phyloP scores from a whole-genome alignment of 2,329 filamentous ascomycete species.

The Claviceps humidiphila region DNA sequence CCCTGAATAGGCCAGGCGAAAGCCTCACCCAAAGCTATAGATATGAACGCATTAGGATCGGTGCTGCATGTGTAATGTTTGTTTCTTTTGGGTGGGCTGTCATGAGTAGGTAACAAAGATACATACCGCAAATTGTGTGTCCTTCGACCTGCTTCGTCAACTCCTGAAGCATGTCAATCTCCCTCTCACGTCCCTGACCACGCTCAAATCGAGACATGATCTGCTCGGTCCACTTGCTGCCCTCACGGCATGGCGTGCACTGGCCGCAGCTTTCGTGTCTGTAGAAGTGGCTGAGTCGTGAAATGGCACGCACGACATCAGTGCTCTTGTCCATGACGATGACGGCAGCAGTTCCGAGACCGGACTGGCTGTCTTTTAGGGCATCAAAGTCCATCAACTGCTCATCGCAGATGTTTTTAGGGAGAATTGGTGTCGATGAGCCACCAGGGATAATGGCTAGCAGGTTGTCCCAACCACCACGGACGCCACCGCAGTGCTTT shows the following conservation, averaged over 20 bases:
- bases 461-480: constrained; percentile 95
- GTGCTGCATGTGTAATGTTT: background rate
- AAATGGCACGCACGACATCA: constrained; percentile 88
- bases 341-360: constrained; percentile 91
- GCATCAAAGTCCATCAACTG: constrained; percentile 99
- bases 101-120: background rate
- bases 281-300: constrained; percentile 90
- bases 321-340: constrained; percentile 99
- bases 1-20: constrained; percentile 98
- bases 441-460: constrained; percentile 91
- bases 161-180: constrained; percentile 99
- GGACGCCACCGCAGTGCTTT: constrained; percentile 93
- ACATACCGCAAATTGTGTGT: constrained; percentile 90
- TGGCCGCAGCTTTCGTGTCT: constrained; percentile 97
- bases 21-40: constrained; percentile 73
- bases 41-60: constrained; percentile 1
- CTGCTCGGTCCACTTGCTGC: constrained; percentile 97
- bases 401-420: constrained; percentile 79
- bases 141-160: constrained; percentile 98
- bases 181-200: constrained; percentile 73
- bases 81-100: background rate
- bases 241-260: constrained; percentile 98
- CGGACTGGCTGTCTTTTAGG: constrained; percentile 93
- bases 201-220: constrained; percentile 96
- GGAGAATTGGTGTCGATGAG: constrained; percentile 90